phyloP scores from a whole-genome alignment of 306 rosid genomes.

The Pachyrhizus erosus region DNA sequence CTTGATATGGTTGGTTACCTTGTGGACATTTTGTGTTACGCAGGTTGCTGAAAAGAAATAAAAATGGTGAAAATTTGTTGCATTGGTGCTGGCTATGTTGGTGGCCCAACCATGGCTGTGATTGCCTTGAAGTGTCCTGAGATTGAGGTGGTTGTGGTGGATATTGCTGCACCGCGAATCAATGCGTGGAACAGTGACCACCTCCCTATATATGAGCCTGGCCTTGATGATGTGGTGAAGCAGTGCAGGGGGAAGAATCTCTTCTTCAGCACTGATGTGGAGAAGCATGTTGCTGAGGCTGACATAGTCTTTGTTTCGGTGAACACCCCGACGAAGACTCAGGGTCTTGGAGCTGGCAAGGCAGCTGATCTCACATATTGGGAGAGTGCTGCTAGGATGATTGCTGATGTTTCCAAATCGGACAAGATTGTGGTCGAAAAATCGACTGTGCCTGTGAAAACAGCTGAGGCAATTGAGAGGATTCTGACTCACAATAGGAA shows the following conservation, averaged over 20 bases:
- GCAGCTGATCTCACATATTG: slow-evolving; percentile 95
- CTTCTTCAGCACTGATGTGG: slow-evolving; percentile 73
- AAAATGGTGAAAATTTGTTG: slow-evolving; percentile 97
- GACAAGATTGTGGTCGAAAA: slow-evolving; percentile 92
- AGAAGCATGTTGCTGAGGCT: slow-evolving; percentile 84
- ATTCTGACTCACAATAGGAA: slow-evolving; percentile 87
- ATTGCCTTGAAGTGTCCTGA: slow-evolving; percentile 75
- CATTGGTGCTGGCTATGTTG: slow-evolving; percentile 95
- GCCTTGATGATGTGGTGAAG: slow-evolving; percentile 75
- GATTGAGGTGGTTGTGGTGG: slow-evolving; percentile 66
- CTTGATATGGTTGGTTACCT: slow-evolving; percentile 15
- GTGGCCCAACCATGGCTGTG: slow-evolving; percentile 98
- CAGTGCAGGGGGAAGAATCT: slow-evolving; percentile 69
- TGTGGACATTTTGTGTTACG: neutral
- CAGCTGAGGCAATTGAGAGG: slow-evolving; percentile 95
- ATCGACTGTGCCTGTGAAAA: slow-evolving; percentile 93
- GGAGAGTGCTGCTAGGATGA: slow-evolving; percentile 98
- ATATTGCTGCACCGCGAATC: slow-evolving; percentile 56
- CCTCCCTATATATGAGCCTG: slow-evolving; percentile 74
- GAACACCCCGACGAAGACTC: slow-evolving; percentile 91
- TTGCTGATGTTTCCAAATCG: slow-evolving; percentile 86
- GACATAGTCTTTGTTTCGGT: slow-evolving; percentile 90
- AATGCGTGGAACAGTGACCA: slow-evolving; percentile 75
- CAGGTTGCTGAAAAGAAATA: slow-evolving; percentile 47
- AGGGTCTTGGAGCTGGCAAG: slow-evolving; percentile 94